Evolutionary conservation across 495 filamentous ascomycete species (phyloP).

Genomic region (Neurospora sp.): DNA sequence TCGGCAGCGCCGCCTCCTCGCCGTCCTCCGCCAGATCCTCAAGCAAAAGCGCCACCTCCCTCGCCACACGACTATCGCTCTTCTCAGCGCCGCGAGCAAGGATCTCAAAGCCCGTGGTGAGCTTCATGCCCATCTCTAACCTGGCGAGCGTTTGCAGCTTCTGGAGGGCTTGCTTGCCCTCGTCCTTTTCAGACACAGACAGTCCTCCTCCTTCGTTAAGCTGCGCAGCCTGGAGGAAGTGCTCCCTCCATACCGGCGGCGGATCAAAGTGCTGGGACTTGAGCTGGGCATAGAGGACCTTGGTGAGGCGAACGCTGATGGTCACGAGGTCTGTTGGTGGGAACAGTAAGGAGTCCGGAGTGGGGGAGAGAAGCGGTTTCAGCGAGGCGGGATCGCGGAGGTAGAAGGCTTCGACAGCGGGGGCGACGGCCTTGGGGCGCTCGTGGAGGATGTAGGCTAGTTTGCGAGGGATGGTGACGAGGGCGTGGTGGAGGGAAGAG

Average conservation of each 20-base stretch:
- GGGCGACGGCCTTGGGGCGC: slow-evolving; percentile 61
- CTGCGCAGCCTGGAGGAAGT: slow-evolving; percentile 17
- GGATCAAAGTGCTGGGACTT: slow-evolving; percentile 75
- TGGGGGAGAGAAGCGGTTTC: slow-evolving; percentile 49
- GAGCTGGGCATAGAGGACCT: slow-evolving; percentile 82
- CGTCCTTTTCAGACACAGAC: not conserved
- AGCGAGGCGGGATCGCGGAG: slow-evolving; percentile 75
- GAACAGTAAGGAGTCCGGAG: slow-evolving; percentile 37
- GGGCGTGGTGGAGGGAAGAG: slow-evolving; percentile 59
- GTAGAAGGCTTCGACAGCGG: slow-evolving; percentile 87
- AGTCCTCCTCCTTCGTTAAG: not conserved
- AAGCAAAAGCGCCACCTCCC: slow-evolving; percentile 65
- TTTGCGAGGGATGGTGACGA: slow-evolving; percentile 66
- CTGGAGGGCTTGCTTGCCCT: slow-evolving; percentile 7
- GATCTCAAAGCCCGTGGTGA: slow-evolving; percentile 88
- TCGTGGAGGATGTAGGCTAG: slow-evolving; percentile 71
- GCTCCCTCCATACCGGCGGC: slow-evolving; percentile 50
- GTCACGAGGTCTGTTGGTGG: slow-evolving; percentile 69
- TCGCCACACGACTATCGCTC: slow-evolving; percentile 51
- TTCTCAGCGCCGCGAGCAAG: slow-evolving; percentile 55
- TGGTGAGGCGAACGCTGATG: slow-evolving; percentile 70
- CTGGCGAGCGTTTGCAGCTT: slow-evolving; percentile 29
- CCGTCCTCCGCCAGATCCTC: slow-evolving; percentile 52
- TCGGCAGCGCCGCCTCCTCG: slow-evolving; percentile 51
- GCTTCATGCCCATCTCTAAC: slow-evolving; percentile 79